Evolutionary conservation across 306 rosid species (phyloP).

Genomic region (Trifolium repens): DNA sequence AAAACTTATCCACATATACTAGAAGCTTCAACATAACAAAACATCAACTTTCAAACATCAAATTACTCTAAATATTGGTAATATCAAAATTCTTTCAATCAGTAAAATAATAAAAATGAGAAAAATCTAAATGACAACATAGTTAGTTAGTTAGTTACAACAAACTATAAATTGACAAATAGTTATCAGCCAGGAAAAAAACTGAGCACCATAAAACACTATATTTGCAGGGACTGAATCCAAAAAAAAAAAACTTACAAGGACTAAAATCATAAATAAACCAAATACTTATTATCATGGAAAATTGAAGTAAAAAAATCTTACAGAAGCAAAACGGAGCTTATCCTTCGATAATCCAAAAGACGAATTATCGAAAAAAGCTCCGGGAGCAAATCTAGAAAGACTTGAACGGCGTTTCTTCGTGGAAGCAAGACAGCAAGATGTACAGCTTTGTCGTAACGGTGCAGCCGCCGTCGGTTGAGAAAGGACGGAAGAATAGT

Average conservation of each 20-base stretch:
- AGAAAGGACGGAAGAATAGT: constrained; percentile 43
- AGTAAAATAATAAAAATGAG: background rate
- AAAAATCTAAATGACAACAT: background rate
- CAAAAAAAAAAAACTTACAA: no score
- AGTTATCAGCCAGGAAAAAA: background rate
- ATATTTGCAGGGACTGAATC: no score
- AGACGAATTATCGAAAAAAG: constrained; percentile 62
- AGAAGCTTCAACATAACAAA: constrained; percentile 23
- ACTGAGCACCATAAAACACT: background rate
- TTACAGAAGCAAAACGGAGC: constrained; percentile 53
- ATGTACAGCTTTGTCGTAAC: constrained; percentile 46
- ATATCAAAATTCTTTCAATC: background rate
- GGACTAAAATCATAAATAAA: background rate
- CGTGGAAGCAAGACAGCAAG: constrained; percentile 60
- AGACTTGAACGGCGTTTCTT: constrained; percentile 43
- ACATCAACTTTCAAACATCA: constrained; percentile 8
- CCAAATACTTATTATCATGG: background rate
- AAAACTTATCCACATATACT: constrained; percentile 19
- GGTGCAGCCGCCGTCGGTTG: constrained; percentile 46
- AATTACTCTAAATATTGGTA: constrained; percentile 19
- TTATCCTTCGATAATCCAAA: constrained; percentile 50
- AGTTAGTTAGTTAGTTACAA: background rate
- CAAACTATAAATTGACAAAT: constrained; percentile 1
- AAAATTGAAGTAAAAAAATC: constrained; percentile 34
- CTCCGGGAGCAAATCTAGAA: constrained; percentile 49